These are phyloP conservation scores for Blastocystis sp. DNA, from an alignment of 352 stramenopile genomes.

Conservation along the genomic window DNA sequence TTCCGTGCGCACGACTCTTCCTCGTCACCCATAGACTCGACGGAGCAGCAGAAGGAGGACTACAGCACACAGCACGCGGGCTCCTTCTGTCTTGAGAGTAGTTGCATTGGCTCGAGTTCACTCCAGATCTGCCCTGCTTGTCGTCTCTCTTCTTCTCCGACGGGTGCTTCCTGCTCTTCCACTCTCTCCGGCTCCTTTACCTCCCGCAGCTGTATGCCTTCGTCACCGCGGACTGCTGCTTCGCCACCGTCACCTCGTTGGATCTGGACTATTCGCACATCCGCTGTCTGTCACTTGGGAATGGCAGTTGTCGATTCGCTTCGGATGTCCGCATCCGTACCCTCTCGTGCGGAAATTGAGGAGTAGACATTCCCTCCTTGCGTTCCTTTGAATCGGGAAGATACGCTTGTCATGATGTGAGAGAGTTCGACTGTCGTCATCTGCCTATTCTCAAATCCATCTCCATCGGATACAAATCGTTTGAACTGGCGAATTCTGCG, in stretches of 20 bases:
- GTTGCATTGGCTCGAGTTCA: neutral
- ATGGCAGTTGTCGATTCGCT: neutral
- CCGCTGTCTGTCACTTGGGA: neutral
- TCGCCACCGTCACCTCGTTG: neutral
- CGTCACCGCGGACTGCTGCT: conserved; percentile 3
- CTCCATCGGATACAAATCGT: conserved; percentile 3
- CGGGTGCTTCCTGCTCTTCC: conserved; percentile 10
- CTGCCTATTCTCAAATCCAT: neutral
- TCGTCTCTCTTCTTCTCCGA: neutral
- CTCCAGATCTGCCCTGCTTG: neutral
- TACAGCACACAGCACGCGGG: neutral
- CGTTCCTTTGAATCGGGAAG: neutral
- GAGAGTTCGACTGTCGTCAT: neutral
- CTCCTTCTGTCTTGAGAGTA: neutral
- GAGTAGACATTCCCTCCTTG: neutral
- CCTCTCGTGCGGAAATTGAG: neutral
- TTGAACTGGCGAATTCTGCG: neutral
- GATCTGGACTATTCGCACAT: neutral
- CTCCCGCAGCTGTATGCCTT: conserved; percentile 1
- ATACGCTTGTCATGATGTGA: neutral
- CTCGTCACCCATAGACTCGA: neutral
- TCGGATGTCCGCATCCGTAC: neutral
- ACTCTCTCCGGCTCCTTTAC: neutral
- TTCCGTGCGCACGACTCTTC: neutral
- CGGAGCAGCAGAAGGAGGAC: neutral